Percentiles rank a stretch among this genome's conserved stretches.
Conservation (phyloP, 257 asterid species). For the Nicotiana noctiflora region DNA sequence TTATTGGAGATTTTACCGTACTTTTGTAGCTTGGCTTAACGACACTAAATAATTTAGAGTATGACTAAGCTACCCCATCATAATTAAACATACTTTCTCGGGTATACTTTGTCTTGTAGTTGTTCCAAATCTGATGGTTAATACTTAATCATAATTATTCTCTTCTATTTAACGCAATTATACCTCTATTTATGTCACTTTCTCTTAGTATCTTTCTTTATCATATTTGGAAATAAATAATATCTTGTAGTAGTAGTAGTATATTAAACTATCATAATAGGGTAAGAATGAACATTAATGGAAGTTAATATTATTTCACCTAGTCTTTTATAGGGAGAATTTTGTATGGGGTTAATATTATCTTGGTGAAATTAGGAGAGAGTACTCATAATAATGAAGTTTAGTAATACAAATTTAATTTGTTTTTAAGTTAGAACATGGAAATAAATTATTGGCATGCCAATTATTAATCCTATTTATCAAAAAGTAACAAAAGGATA, state of each 20-base stretch:
- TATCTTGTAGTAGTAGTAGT: background rate
- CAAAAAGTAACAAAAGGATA: background rate
- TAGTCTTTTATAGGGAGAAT: too few relatives aligned
- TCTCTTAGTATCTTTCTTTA: background rate
- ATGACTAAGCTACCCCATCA: background rate
- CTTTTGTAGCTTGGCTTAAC: background rate
- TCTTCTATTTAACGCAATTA: background rate
- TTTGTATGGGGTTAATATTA: too few relatives aligned
- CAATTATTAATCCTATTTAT: background rate
- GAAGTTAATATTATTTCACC: too few relatives aligned
- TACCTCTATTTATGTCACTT: background rate
- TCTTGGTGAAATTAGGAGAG: background rate
- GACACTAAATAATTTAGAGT: background rate
- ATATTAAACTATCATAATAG: too few relatives aligned
- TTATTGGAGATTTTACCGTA: background rate
- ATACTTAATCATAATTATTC: background rate
- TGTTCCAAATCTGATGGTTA: slow-evolving; percentile 1
- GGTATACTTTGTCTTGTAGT: background rate
- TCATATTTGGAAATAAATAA: background rate
- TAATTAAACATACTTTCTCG: background rate
- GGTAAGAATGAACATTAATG: too few relatives aligned
- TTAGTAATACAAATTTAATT: too few relatives aligned
- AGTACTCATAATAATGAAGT: background rate
- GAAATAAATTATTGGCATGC: background rate
- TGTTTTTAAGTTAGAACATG: background rate